These are phyloP conservation scores for Hypholoma fasciculare DNA, from an alignment of 768 basidiomycete genomes.

Conservation along the genomic window DNA sequence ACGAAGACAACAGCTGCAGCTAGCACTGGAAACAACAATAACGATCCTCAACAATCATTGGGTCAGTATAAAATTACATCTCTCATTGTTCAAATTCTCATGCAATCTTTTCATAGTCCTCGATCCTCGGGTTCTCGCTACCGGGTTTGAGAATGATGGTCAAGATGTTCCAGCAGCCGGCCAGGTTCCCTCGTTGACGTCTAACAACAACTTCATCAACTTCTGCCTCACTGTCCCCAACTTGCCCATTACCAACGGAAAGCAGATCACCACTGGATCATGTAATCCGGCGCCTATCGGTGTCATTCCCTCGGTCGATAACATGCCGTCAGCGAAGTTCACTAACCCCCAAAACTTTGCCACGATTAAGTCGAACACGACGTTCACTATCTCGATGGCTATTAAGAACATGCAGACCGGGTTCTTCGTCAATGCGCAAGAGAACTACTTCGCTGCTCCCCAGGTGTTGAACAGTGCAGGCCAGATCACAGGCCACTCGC, in stretches of 20 bases:
- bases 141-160: constrained; percentile 51
- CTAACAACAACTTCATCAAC: constrained; percentile 64
- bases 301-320: constrained; percentile 45
- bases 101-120: constrained; percentile 37
- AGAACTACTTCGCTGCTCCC: constrained; percentile 57
- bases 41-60: constrained; percentile 44
- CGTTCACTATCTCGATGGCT: constrained; percentile 52
- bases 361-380: constrained; percentile 42
- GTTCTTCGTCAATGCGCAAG: constrained; percentile 55
- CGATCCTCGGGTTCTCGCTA: constrained; percentile 49
- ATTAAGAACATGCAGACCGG: constrained; percentile 50
- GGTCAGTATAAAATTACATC: constrained; percentile 24
- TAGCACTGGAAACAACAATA: constrained; percentile 12
- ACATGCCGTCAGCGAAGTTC: constrained; percentile 53
- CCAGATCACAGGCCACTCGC: constrained; percentile 56
- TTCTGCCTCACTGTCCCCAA: constrained; percentile 46
- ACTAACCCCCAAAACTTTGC: constrained; percentile 41
- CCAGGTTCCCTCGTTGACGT: constrained; percentile 52
- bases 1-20: constrained; percentile 9
- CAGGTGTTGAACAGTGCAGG: constrained; percentile 53
- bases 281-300: constrained; percentile 64
- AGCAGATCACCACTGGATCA: constrained; percentile 51
- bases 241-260: constrained; percentile 54
- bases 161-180: constrained; percentile 41
- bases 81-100: background rate